These are phyloP conservation scores for Lasiosphaeria miniovina DNA, from an alignment of 495 filamentous ascomycete genomes.

Conservation along the genomic window DNA sequence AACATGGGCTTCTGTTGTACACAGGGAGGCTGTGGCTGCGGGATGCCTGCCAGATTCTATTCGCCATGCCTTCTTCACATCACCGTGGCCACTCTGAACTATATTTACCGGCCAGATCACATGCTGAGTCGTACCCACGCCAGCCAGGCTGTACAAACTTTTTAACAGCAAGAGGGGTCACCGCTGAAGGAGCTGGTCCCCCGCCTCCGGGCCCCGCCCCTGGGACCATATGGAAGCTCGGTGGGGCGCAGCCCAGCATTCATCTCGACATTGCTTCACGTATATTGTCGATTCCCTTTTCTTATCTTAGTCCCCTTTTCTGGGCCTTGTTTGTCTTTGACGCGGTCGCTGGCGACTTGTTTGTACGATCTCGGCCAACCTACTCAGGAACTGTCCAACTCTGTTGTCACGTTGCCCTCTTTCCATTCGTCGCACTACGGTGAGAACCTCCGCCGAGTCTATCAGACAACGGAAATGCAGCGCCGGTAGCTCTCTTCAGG, in stretches of 20 bases:
- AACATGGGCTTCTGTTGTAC: neutral
- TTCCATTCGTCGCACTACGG: neutral
- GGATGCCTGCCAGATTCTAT: neutral
- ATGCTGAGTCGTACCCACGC: no score
- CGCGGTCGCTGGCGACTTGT: neutral
- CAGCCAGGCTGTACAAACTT: no score
- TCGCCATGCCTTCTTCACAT: neutral
- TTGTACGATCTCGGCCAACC: neutral
- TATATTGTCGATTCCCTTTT: neutral
- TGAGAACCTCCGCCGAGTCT: neutral
- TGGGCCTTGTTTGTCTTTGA: neutral
- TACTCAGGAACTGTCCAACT: neutral
- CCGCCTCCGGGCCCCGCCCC: neutral
- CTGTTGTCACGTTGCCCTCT: neutral
- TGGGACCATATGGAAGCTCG: neutral
- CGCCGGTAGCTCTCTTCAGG: neutral
- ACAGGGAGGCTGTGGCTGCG: neutral
- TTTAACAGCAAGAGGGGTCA: no score
- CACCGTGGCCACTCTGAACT: neutral
- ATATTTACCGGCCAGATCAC: neutral
- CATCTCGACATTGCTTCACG: neutral
- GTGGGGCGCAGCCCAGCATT: neutral
- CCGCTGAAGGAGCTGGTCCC: neutral
- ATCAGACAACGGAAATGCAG: neutral
- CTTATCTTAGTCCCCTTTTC: neutral